Evolutionary conservation across 2,329 filamentous ascomycete genomes (phyloP).

Genomic region (Pseudogymnoascus sp.): DNA sequence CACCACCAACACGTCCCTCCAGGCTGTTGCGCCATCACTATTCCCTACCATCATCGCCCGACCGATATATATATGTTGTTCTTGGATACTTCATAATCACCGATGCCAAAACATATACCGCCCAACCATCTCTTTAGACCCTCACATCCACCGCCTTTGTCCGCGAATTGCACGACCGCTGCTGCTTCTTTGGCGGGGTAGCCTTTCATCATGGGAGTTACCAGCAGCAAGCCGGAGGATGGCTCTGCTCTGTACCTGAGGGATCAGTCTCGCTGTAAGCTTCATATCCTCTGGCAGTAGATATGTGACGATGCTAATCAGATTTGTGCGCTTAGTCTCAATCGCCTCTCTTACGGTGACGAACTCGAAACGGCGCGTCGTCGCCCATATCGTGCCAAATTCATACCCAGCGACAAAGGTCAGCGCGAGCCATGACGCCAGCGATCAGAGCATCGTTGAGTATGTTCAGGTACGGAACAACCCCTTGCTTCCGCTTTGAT

Average conservation of each 20-base stretch:
- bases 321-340: slow-evolving; percentile 52
- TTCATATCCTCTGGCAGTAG: slow-evolving; percentile 20
- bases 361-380: slow-evolving; percentile 66
- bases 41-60: neutral
- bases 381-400: slow-evolving; percentile 76
- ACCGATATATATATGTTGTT: neutral
- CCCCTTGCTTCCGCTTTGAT: neutral
- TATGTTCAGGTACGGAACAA: slow-evolving; percentile 72
- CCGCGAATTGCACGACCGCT: neutral
- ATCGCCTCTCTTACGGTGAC: slow-evolving; percentile 76
- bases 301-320: neutral
- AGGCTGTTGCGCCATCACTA: neutral
- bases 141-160: neutral
- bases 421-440: slow-evolving; percentile 58
- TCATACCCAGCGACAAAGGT: slow-evolving; percentile 76
- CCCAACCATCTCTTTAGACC: neutral
- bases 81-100: slow-evolving; percentile 3
- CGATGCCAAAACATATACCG: slow-evolving; percentile 4
- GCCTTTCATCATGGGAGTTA: slow-evolving; percentile 66
- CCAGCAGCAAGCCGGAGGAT: slow-evolving; percentile 82
- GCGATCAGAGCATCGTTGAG: slow-evolving; percentile 72
- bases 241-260: slow-evolving; percentile 71
- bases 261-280: slow-evolving; percentile 86
- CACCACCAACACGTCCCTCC: slow-evolving; percentile 7
- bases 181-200: slow-evolving; percentile 23